Conservation (phyloP, 2,329 filamentous ascomycete genomes). For the Cladophialophora bantiana region DNA sequence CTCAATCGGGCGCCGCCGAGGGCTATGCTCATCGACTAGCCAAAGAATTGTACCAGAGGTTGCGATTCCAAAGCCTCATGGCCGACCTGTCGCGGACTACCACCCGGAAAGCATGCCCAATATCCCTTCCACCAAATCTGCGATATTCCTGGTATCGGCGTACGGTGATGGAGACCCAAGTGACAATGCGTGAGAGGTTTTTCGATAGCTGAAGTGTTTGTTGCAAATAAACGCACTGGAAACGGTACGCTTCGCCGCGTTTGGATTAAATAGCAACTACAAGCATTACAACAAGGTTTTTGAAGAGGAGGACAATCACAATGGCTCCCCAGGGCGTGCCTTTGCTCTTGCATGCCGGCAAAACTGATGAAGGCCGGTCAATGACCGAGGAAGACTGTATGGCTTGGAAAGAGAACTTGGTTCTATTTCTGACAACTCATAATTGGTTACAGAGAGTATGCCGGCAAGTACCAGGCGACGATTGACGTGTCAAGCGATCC, state of each 20-base stretch:
- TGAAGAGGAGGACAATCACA: conserved; percentile 43
- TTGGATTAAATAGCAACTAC: conserved; percentile 58
- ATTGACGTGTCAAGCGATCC: conserved; percentile 64
- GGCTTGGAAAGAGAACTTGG: conserved; percentile 44
- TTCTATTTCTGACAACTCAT: no score
- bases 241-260: conserved; percentile 48
- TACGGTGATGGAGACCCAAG: conserved; percentile 51
- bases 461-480: conserved; percentile 72
- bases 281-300: conserved; percentile 56
- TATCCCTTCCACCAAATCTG: conserved; percentile 41
- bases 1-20: conserved; percentile 92
- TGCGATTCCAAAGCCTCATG: conserved; percentile 69
- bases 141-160: conserved; percentile 48
- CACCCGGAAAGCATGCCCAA: conserved; percentile 31
- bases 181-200: conserved; percentile 49
- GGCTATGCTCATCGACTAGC: conserved; percentile 89
- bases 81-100: conserved; percentile 38
- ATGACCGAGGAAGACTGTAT: conserved; percentile 54
- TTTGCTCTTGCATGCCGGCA: conserved; percentile 42
- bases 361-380: conserved; percentile 52
- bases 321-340: conserved; percentile 43
- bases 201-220: conserved; percentile 23
- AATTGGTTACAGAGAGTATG: no score
- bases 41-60: conserved; percentile 88
- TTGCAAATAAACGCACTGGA: conserved; percentile 35